Conservation (phyloP, 139 green algal species). For the Nannochloris sp. region DNA sequence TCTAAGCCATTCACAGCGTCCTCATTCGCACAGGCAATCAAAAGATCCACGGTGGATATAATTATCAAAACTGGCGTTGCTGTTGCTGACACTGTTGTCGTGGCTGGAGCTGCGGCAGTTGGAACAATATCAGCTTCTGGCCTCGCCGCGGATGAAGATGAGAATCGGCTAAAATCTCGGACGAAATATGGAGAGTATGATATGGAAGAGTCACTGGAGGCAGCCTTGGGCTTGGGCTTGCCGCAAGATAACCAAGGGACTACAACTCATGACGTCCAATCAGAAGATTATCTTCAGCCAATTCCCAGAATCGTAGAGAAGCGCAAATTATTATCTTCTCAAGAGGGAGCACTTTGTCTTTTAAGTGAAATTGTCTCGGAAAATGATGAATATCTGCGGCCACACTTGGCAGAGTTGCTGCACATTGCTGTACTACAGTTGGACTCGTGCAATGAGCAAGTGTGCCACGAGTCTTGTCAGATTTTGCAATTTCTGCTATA, state of each 20-base stretch:
- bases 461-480: slow-evolving; percentile 30
- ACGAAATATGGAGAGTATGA: slow-evolving; percentile 1
- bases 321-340: slow-evolving; percentile 39
- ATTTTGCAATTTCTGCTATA: slow-evolving; percentile 78
- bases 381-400: slow-evolving; percentile 75
- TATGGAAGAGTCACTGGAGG: neutral
- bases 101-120: slow-evolving; percentile 13
- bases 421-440: slow-evolving; percentile 44
- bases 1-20: slow-evolving; percentile 16
- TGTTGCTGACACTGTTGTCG: slow-evolving; percentile 11
- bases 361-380: slow-evolving; percentile 82
- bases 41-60: slow-evolving; percentile 9
- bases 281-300: neutral
- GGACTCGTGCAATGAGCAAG: slow-evolving; percentile 3
- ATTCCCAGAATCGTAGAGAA: neutral
- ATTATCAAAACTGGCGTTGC: slow-evolving; percentile 12
- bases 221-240: neutral
- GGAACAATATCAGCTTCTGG: neutral
- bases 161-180: neutral
- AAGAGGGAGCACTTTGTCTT: slow-evolving; percentile 83
- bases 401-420: slow-evolving; percentile 72
- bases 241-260: neutral
- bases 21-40: slow-evolving; percentile 6
- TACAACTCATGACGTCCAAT: too few relatives aligned
- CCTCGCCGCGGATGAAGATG: neutral